Evolutionary conservation across 2,329 filamentous ascomycete genomes (phyloP).

Genomic region (Sarocladium brachiariae): DNA sequence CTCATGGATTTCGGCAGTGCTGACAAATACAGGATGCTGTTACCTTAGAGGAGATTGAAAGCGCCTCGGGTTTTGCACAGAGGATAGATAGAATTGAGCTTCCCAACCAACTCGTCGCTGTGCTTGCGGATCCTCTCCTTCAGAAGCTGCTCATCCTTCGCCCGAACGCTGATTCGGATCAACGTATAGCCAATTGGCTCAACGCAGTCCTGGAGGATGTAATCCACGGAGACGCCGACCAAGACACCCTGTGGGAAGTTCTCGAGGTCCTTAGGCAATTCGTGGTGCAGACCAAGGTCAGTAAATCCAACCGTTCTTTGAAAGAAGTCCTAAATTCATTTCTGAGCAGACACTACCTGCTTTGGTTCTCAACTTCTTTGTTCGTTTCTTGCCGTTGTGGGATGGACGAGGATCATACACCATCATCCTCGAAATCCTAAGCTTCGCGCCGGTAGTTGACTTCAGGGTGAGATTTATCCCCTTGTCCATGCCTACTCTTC

Average conservation of each 20-base stretch:
- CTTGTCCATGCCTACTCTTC: not conserved
- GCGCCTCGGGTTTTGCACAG: constrained; percentile 59
- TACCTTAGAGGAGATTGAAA: constrained; percentile 73
- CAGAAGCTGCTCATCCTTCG: constrained; percentile 69
- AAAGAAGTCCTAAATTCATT: not conserved
- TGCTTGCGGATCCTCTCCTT: constrained; percentile 67
- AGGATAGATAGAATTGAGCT: constrained; percentile 73
- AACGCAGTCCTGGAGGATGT: constrained; percentile 49
- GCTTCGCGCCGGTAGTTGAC: constrained; percentile 44
- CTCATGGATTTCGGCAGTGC: constrained; percentile 10
- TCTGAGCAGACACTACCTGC: constrained; percentile 36
- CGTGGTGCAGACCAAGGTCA: constrained; percentile 48
- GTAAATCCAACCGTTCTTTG: constrained; percentile 10
- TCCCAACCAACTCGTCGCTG: constrained; percentile 74
- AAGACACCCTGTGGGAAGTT: constrained; percentile 44
- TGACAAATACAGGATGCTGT: constrained; percentile 42
- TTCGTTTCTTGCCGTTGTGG: constrained; percentile 52
- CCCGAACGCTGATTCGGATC: constrained; percentile 43
- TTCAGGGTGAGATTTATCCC: constrained; percentile 44
- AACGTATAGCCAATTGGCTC: constrained; percentile 54
- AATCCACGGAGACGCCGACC: constrained; percentile 42
- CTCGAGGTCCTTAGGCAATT: constrained; percentile 51
- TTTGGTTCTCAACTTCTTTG: constrained; percentile 42
- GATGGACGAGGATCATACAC: constrained; percentile 49
- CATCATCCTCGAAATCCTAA: constrained; percentile 51